Evolutionary conservation across 2,329 filamentous ascomycete species (phyloP), one percentile per base, ranked within the genome.

Genomic region (Hypoxylon sp.): DNA sequence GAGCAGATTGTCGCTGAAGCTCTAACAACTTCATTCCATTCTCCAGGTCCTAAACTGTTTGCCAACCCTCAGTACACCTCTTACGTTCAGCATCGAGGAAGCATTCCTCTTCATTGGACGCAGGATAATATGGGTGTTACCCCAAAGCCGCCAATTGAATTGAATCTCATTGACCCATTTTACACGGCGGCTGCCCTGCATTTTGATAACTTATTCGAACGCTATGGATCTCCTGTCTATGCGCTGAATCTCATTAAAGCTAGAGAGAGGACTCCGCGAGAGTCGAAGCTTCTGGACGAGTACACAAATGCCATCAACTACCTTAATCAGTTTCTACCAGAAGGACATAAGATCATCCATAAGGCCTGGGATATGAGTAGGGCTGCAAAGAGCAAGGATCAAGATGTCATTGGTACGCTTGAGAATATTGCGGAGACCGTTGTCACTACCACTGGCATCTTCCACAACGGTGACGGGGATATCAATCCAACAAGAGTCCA

Each of bases 341-440:
- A 86, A 1, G 91, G 90, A 62, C 93, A 94, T 76, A 94, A 93
- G 77, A 97, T 99, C 56, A 89, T 95, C 9, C 95, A 99, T 79
- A 94, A 96, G 74, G 94, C 95, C 2, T 99, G 96, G 90, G 96
- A 99, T 78, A 99, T 99, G 96, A 97, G 94, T 68, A 88, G 96
- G 65, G 95, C 96, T 4, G 94, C 95, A 17, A 99, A 99, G 81
- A 90, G 91, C 74, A 91, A 93, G 37, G 94, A 96, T 63, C 92
- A 97, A 75, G 94, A 99, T 81, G 96, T 99, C 2, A 98, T 99
- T 73, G 91, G 91, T 24, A 97, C 92, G 1, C 86, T 99, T 3
- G 96, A 99, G 79, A 86, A 87, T 59, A 97, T 98, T 72, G 94
- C 94, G 0, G 93, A 97, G 76, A 91, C 94, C 26, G 93, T 98